Conservation (phyloP, 2,329 filamentous ascomycete genomes). For the Trichoderma brevicompactum region DNA sequence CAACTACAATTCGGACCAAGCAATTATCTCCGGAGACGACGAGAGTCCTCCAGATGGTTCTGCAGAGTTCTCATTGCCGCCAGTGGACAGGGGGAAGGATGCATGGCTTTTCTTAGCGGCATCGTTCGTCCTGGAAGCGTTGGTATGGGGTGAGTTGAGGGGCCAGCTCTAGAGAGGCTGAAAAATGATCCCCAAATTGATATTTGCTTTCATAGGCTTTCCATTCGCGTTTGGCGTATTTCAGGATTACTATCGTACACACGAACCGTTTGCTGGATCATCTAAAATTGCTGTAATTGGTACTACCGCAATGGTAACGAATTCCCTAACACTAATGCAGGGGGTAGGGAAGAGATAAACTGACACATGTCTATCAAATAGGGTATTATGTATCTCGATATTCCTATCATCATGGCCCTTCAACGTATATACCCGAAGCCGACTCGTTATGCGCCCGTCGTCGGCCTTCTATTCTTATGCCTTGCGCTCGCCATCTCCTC, state of each 20-base stretch:
- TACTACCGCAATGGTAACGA: conserved; percentile 56
- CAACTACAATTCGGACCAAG: conserved; percentile 14
- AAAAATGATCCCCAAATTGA: neutral
- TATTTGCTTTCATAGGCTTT: conserved; percentile 53
- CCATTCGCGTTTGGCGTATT: conserved; percentile 69
- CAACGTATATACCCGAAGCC: conserved; percentile 50
- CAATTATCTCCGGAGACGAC: neutral
- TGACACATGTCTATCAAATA: conserved; percentile 30
- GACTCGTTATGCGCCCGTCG: conserved; percentile 48
- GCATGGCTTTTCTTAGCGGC: conserved; percentile 43
- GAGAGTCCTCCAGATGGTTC: conserved; percentile 7
- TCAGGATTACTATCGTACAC: conserved; percentile 64
- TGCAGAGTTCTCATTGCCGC: conserved; percentile 36
- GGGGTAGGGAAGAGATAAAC: neutral
- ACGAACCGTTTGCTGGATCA: conserved; percentile 57
- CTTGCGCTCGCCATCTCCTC: conserved; percentile 56
- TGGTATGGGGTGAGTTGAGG: conserved; percentile 41
- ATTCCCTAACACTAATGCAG: neutral
- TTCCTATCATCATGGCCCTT: conserved; percentile 53
- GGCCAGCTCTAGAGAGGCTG: neutral
- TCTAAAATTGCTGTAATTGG: conserved; percentile 62
- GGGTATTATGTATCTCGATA: conserved; percentile 61
- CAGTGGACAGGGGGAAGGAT: conserved; percentile 42
- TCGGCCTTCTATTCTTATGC: conserved; percentile 56
- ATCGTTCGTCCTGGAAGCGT: conserved; percentile 41